These are phyloP conservation scores for Phaeodactylum tricornutum DNA, from an alignment of 108 stramenopile species.

Conservation along the genomic window DNA sequence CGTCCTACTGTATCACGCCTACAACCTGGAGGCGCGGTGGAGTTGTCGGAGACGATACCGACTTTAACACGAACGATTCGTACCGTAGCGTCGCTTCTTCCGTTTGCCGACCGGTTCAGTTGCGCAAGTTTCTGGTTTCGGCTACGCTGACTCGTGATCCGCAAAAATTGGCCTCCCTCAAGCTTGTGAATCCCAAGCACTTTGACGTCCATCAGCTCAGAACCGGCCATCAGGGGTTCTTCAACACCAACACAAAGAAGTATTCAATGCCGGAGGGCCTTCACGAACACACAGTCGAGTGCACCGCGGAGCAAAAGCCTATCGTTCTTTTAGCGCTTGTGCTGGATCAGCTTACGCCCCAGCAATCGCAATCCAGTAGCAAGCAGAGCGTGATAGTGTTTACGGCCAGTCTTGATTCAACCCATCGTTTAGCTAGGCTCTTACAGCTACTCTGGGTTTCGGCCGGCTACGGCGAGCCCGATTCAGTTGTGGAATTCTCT, in stretches of 20 bases:
- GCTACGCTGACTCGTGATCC: constrained; percentile 93
- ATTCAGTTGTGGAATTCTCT: constrained; percentile 59
- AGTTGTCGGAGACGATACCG: constrained; percentile 10
- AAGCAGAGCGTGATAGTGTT: constrained; percentile 54
- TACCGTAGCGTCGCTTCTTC: not conserved
- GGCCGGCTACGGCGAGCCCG: constrained; percentile 29
- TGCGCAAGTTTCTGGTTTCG: constrained; percentile 78
- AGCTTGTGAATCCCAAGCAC: constrained; percentile 78
- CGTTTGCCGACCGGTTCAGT: constrained; percentile 29
- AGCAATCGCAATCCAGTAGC: constrained; percentile 7
- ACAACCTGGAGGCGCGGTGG: constrained; percentile 4
- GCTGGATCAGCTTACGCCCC: constrained; percentile 36
- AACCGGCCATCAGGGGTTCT: constrained; percentile 5
- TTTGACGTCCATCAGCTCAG: constrained; percentile 70
- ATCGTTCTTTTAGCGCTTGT: constrained; percentile 79
- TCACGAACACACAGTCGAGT: constrained; percentile 43
- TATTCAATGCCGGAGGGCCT: constrained; percentile 42
- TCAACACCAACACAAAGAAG: constrained; percentile 5
- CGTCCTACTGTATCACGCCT: constrained; percentile 7
- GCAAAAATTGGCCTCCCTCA: constrained; percentile 83
- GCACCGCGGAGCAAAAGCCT: constrained; percentile 64
- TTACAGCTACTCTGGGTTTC: constrained; percentile 72
- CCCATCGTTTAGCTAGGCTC: constrained; percentile 83
- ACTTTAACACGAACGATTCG: no score
- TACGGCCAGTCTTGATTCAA: constrained; percentile 91